Evolutionary conservation across 2,329 filamentous ascomycete genomes (phyloP).

Genomic region (Colletotrichum abscissum): DNA sequence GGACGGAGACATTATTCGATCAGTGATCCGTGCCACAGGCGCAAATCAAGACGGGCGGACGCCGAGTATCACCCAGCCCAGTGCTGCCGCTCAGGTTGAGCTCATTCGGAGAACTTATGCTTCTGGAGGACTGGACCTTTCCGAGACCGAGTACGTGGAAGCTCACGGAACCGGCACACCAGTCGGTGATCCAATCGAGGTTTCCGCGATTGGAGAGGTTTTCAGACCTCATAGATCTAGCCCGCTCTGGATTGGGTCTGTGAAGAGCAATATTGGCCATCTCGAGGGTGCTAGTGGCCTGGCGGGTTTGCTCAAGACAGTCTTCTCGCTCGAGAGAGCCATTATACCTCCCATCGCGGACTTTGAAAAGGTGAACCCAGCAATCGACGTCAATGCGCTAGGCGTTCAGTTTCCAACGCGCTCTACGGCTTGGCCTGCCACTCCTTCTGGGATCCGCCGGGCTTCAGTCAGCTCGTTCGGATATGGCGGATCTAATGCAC

Average conservation of each 20-base stretch:
- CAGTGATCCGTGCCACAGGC: conserved; percentile 63
- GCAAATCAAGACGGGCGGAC: conserved; percentile 71
- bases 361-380: conserved; percentile 57
- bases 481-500: conserved; percentile 67
- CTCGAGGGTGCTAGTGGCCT: conserved; percentile 63
- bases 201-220: conserved; percentile 58
- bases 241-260: conserved; percentile 60
- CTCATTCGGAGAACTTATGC: conserved; percentile 62
- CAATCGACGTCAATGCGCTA: conserved; percentile 57
- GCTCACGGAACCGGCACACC: conserved; percentile 71
- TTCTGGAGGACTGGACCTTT: conserved; percentile 53
- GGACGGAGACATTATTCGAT: conserved; percentile 67
- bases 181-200: conserved; percentile 63
- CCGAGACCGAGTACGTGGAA: conserved; percentile 63
- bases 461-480: conserved; percentile 68
- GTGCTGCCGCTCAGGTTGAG: conserved; percentile 58
- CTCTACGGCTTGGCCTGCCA: conserved; percentile 55
- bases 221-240: conserved; percentile 44
- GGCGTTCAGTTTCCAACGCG: conserved; percentile 54
- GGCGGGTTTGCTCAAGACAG: conserved; percentile 63
- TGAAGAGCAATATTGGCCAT: conserved; percentile 67
- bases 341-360: conserved; percentile 64
- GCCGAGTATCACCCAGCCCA: conserved; percentile 68
- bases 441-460: conserved; percentile 52
- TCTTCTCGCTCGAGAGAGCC: conserved; percentile 60